Base-by-base conservation (phyloP, 805 yeast genomes). In the Zygotorulaspora chibaensis region DNA sequence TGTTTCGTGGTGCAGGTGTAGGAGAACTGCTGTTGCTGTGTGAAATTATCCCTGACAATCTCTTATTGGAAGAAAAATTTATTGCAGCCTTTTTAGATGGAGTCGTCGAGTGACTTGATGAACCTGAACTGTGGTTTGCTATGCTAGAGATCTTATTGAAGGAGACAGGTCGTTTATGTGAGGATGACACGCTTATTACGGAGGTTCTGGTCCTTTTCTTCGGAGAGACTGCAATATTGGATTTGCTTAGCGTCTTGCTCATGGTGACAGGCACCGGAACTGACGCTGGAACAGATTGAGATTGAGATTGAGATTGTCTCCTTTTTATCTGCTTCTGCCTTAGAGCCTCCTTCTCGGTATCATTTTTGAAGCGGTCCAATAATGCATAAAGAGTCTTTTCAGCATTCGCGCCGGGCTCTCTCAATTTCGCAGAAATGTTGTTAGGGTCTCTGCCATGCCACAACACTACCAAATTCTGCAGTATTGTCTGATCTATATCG, bases 381-480 rank as follows among this genome's bases (percentile, higher is more conserved):
- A 88, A 66, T 53, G 84, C 84, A 66, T 87, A 87, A 57, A 87
- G 83, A 38, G 87, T 81, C 71, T 87, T 87, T 56, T 87, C 96
- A 0, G 89, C 75, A 56, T 80, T 83, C 20, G 83, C 79, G 20
- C 73, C 77, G 1, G 76, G 69, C 8, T 80, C 72, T 36, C 76
- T 59, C 38, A 88, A 70, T 52, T 77, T 76, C 8, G 71, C 63
- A 23, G 79, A 63, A 20, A 88, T 77, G 8, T 71, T 69, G 3
- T 72, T 65, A 42, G 76, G 75, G 37, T 76, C 73, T 51, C 83
- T 85, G 45, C 90, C 91, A 61, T 85, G 96, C 79, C 93, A 87
- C 50, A 87, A 69, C 7, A 86, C 86, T 36, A 84, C 83, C 51
- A 87, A 69, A 59, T 84, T 86, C 56, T 84, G 81, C 58, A 87